Evolutionary conservation across 164 flowering plant species (phyloP), one percentile per base, ranked within the genome.

Genomic region (Magnolia kwangsiensis): DNA sequence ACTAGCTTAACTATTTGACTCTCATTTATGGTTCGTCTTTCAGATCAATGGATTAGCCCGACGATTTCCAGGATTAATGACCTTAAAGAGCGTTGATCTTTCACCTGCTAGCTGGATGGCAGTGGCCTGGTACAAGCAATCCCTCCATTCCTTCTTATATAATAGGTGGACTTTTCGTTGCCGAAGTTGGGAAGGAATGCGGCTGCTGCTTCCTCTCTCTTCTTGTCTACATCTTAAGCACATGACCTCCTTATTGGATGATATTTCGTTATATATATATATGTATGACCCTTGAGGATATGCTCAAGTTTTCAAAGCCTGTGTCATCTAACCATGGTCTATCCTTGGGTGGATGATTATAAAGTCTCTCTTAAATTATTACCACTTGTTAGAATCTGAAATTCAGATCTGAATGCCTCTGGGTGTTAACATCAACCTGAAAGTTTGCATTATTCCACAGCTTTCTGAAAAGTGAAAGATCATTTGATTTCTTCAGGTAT

Each of bases 71-170:
- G 84, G 82, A 37, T 70, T 89, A 16, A 75, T 80, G 85, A 77
- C 88, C 7, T 78, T 89, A 7, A 86, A 76, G 80, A 89, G 85
- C 71, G 80, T 86, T n/a, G 92, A 89, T 76, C 87, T 89, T 72
- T 83, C 90, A 10, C 91, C 92, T 2, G 92, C 93, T 21, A 89
- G 93, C 77, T 89, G 93, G 93, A 86, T 89, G 88, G 88, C 93
- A 45, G 87, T 89, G 51, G 84, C 89, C 51, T 89, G 93, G 93
- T 89, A 78, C 8, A n/a, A 55, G 8, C 11, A 55, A 19, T 69
- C 51, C 29, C 63, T 50, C 51, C 10, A 7, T 27, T 16, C 66
- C 58, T 58, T 72, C 50, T 58, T 72, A 37, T 37, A 37, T 3
- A 37, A 37, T 37, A 9, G 11, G 20, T 65, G 31, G 20, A 65